A percentile compares a stretch with the other conserved stretches of the same genome.
Evolutionary conservation across 306 rosid species (phyloP).

Genomic region (Phaseolus lunatus): DNA sequence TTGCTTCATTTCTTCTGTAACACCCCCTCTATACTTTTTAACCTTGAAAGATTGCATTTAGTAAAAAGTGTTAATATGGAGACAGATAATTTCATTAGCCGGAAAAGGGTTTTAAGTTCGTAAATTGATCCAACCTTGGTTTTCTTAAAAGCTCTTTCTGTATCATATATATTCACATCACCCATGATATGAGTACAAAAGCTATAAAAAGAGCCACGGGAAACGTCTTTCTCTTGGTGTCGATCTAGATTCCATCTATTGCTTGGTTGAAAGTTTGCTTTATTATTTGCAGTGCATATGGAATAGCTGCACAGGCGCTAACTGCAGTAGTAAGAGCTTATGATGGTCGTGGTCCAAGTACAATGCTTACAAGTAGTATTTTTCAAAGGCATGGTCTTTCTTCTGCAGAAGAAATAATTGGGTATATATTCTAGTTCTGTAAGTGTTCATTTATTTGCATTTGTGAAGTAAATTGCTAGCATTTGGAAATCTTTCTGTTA

Average conservation of each 20-base stretch:
- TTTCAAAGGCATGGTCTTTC: conserved; percentile 69
- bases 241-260: background rate
- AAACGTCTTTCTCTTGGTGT: conserved; percentile 20
- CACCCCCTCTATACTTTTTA: background rate
- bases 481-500: conserved; percentile 11
- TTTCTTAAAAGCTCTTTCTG: conserved; percentile 7
- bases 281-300: conserved; percentile 81
- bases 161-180: conserved; percentile 14
- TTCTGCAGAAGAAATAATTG: conserved; percentile 87
- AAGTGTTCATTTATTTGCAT: conserved; percentile 21
- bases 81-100: conserved; percentile 9
- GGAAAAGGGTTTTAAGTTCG: background rate
- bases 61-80: background rate
- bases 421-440: conserved; percentile 59
- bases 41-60: conserved; percentile 3
- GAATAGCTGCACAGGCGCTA: conserved; percentile 92
- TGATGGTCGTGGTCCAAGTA: conserved; percentile 88
- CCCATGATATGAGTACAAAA: background rate
- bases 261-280: conserved; percentile 45
- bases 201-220: background rate
- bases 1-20: background rate
- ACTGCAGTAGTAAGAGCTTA: conserved; percentile 80
- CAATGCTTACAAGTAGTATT: conserved; percentile 69
- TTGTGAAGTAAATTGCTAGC: conserved; percentile 28
- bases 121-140: conserved; percentile 24